Evolutionary conservation across 225 moss, liverwort and hornwort species (phyloP), one percentile per base, ranked within the genome.

Genomic region (Bryoerythrophyllum caledonicum): DNA sequence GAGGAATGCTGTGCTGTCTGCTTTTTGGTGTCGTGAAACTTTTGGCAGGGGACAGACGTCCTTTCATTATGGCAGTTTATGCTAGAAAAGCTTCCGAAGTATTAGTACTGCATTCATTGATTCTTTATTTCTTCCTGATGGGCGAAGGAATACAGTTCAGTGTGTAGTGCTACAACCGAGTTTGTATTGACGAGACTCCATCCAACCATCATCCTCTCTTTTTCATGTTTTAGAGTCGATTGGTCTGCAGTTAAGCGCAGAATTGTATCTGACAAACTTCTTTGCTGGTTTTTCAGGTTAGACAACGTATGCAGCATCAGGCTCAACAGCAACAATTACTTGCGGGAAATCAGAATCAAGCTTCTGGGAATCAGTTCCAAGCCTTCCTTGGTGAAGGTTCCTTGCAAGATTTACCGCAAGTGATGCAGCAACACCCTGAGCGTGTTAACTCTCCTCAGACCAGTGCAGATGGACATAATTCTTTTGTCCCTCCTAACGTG

Each of bases 331-430:
- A 93, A 74, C 93, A 90, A 71, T 62, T 91, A 52, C 74, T 85
- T 86, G 79, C 72, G 84, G 87, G 87, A 76, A 78, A 79, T 79
- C 81, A 93, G 65, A 86, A 78, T 54, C 91, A 86, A 76, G 83
- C 84, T 70, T 82, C 92, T 54, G 96, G 96, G 56, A 92, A 90
- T 58, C 96, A 93, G 83, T 86, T 96, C 25, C 93, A 93, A 70
- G 93, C 90, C 21, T 96, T 94, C 86, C 81, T 92, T 57, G 89
- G 86, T 56, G 96, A 94, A 78, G 94, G 92, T 71, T 89, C 89
- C 20, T 76, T 93, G 63, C 96, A 90, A 79, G 93, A 94, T 80
- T 80, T 96, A 34, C 90, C 96, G n/a, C 89, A 92, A 72, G 90
- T 89, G 75, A 83, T 91, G 83, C 92, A 86, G 40, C 80, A 90